Evolutionary conservation across 371 early-diverging fungal genomes (phyloP), one percentile per base, ranked within the genome.

Genomic region (Rhizopus delemar): DNA sequence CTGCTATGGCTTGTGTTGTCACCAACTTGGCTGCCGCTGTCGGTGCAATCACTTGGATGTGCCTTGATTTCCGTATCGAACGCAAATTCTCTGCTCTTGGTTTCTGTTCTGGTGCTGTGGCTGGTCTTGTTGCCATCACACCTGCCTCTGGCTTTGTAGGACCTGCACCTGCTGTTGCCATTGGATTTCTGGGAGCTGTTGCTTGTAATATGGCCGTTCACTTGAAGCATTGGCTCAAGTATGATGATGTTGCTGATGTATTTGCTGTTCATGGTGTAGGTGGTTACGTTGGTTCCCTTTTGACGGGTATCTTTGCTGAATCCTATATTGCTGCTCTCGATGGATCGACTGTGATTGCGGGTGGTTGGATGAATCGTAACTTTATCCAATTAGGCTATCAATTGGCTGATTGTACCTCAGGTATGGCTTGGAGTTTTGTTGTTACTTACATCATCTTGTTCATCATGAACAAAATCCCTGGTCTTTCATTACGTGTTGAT

Each of bases 111-210:
- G 97, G 96, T 33, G 94, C 92, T 15, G 91, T 97, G 34, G 86
- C 94, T 9, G 97, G 94, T 8, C 74, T 96, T n/a, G 97, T 95
- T 4, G 86, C 90, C 12, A 94, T 96, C 60, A 96, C 97, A 0
- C 97, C 97, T 8, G 94, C 83, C 4, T 85, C 93, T 3, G 97
- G 97, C 7, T 96, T 75, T 59, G 93, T 95, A 29, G 86, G 88
- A 0, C 91, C 94, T n/a, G 88, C 85, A 59, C 85, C 93, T 28
- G 82, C 91, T 38, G 83, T 94, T 15, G 82, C 92, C 3, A 89
- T 93, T 58, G 96, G 96, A 15, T 76, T 89, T 56, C 43, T 87
- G 41, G 87, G 86, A 39, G 88, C 84, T n/a, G 53, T 89, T 48
- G 74, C 66, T 15, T 95, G 93, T 74, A 91, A 93, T 71, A 68